phyloP scores from a whole-genome alignment of 169 alveolate genomes.

The Miamiensis avidus region DNA sequence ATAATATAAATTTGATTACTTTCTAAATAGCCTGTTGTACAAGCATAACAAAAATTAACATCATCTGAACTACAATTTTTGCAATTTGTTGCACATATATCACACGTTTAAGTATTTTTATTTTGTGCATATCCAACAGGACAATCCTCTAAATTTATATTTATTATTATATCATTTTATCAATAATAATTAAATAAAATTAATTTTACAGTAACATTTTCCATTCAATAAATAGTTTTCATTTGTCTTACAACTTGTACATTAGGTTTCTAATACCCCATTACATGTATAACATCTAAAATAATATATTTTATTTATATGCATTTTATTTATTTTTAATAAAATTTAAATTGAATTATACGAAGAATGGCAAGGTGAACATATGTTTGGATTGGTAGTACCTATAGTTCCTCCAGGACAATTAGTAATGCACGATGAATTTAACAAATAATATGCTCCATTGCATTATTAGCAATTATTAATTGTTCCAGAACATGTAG shows the following conservation, averaged over 20 bases:
- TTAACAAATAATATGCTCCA: background rate
- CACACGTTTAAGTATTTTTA: background rate
- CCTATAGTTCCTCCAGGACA: background rate
- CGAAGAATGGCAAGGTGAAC: background rate
- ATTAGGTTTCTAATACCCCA: too few relatives aligned
- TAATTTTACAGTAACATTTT: too few relatives aligned
- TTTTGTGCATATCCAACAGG: background rate
- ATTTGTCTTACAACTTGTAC: too few relatives aligned
- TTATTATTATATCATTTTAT: too few relatives aligned
- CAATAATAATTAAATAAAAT: too few relatives aligned
- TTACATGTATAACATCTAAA: background rate
- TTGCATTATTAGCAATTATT: background rate
- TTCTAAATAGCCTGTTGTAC: background rate
- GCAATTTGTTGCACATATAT: background rate
- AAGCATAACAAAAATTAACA: background rate
- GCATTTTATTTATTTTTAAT: too few relatives aligned
- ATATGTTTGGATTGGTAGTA: background rate
- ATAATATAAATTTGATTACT: background rate
- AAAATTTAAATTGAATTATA: too few relatives aligned
- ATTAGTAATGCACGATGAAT: background rate
- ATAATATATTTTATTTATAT: too few relatives aligned
- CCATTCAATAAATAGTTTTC: too few relatives aligned
- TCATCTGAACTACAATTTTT: background rate
- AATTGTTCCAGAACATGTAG: background rate
- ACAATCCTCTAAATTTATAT: too few relatives aligned